phyloP scores from a whole-genome alignment of 768 basidiomycete species.

The Butyriboletus loyo region DNA sequence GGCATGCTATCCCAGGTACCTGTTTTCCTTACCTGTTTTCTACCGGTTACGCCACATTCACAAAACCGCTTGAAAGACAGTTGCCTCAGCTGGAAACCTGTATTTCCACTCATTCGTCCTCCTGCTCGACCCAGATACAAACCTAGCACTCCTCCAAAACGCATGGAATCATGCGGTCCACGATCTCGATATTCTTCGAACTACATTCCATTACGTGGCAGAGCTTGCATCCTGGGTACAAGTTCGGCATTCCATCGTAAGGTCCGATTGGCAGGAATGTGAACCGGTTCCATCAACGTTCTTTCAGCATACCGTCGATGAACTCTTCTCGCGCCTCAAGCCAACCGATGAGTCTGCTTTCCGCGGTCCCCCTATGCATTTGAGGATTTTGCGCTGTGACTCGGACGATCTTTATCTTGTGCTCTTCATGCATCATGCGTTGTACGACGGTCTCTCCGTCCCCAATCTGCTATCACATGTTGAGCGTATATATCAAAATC shows the following conservation, averaged over 20 bases:
- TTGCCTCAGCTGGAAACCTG: conserved; percentile 26
- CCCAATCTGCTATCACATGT: conserved; percentile 35
- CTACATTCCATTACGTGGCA: conserved; percentile 44
- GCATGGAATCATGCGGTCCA: conserved; percentile 37
- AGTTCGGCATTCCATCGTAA: conserved; percentile 24
- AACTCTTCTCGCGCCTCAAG: conserved; percentile 8
- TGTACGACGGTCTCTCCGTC: conserved; percentile 47
- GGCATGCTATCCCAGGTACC: conserved; percentile 50
- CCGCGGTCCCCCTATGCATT: conserved; percentile 32
- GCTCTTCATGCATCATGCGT: conserved; percentile 45
- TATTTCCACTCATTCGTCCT: conserved; percentile 35
- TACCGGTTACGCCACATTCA: background rate
- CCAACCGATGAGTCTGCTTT: conserved; percentile 25
- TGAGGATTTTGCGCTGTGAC: conserved; percentile 13
- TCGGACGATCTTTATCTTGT: conserved; percentile 24
- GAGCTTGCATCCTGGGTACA: conserved; percentile 33
- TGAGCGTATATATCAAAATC: conserved; percentile 29
- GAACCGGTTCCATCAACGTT: conserved; percentile 1
- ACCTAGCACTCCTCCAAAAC: conserved; percentile 29
- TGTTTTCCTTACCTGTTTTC: background rate
- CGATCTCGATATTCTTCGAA: conserved; percentile 41
- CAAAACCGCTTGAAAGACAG: conserved; percentile 19
- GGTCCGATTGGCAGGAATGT: conserved; percentile 25
- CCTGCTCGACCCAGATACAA: conserved; percentile 12
- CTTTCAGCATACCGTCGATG: conserved; percentile 11